These are phyloP conservation scores for Candida jianshihensis DNA, from an alignment of 805 yeast genomes.

Conservation along the genomic window DNA sequence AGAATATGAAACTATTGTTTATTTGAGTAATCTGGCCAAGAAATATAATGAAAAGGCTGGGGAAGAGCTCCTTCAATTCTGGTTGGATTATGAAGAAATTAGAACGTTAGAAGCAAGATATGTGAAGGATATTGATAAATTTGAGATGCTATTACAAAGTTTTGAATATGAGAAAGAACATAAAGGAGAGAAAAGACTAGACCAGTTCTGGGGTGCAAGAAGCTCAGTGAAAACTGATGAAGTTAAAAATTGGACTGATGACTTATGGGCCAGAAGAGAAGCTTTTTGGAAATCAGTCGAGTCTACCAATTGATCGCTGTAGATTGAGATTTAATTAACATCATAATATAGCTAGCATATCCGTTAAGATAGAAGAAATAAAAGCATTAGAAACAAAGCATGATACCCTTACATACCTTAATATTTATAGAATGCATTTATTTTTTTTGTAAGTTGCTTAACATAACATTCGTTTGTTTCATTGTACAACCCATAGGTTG, in stretches of 20 bases:
- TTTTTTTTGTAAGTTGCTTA: no score
- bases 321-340: no score
- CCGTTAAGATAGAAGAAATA: no score
- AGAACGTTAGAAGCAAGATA: slow-evolving; percentile 76
- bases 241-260: slow-evolving; percentile 63
- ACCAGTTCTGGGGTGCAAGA: slow-evolving; percentile 63
- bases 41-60: slow-evolving; percentile 64
- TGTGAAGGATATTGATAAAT: slow-evolving; percentile 92
- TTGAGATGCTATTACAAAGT: slow-evolving; percentile 76
- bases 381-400: no score
- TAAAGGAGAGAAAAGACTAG: slow-evolving; percentile 49
- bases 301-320: background rate
- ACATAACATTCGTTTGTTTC: no score
- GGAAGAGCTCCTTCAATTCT: slow-evolving; percentile 55
- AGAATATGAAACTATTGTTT: slow-evolving; percentile 67
- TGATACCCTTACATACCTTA: background rate
- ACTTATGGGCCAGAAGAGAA: slow-evolving; percentile 40
- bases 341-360: no score
- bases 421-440: no score
- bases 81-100: slow-evolving; percentile 88
- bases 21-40: slow-evolving; percentile 49
- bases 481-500: slow-evolving; percentile 45
- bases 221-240: slow-evolving; percentile 62
- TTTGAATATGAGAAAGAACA: slow-evolving; percentile 74
- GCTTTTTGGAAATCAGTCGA: slow-evolving; percentile 28